Base-by-base conservation (phyloP, 2,329 filamentous ascomycete species). In the Venturiaceae sp. region DNA sequence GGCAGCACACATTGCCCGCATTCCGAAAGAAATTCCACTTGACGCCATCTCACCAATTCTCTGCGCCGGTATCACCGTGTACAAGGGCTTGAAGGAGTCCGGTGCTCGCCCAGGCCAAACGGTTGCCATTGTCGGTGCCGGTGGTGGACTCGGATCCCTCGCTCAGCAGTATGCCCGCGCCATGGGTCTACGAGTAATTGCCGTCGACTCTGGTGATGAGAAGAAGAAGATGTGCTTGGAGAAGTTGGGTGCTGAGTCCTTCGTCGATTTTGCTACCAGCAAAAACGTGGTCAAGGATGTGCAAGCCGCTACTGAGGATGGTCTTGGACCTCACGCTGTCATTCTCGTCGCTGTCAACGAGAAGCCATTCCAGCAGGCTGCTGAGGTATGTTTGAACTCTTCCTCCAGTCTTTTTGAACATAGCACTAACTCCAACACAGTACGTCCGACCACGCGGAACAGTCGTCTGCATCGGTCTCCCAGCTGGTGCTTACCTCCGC, bases 301-400 rank as follows among this genome's bases (percentile, higher is more conserved):
- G 63, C 89, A 91, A 77, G 84, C 83, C 52, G 85, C 86, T 30
- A 95, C 90, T 1, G 75, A 83, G 30, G 90, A 92, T 66, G 89
- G 89, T 21, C 81, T 90, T 16, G 92, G 92, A 56, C 91, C 92
- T 5, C 88, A 95, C 67, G 92, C 90, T 39, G 91, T 92, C 62
- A 79, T 96, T 64, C 80, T 96, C 47, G 83, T 96, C 61, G 92
- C 92, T 62, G 91, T 90, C 56, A 83, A 80, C 66, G 92, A 96
- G 81, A 90, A 87, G 79, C 92, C 92, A 57, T 96, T 96, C 85
- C 90, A 96, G 77, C 92, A 96, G 77, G 92, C 92, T 44, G 85
- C 89, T 53, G 85, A 81, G 67, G 67, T 70, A 60, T 61, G 66
- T 62, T 37, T 23, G 23, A 11, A 4, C 19, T 44, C 36, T 28